phyloP scores from a whole-genome alignment of 257 asterid species.

The Solanum tacnaense region DNA sequence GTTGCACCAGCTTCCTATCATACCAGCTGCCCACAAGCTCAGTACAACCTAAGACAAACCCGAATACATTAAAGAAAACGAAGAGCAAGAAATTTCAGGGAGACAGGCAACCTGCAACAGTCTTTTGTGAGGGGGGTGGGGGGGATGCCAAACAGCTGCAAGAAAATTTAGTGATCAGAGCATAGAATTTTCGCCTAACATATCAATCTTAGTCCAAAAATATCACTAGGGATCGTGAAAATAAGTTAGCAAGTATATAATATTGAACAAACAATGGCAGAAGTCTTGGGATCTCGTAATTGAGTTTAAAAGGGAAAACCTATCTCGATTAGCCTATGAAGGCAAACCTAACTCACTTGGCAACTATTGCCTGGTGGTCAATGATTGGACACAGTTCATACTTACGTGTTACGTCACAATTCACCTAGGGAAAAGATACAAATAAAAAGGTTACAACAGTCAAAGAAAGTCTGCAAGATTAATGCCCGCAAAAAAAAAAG shows the following conservation, averaged over 20 bases:
- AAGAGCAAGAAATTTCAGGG: background rate
- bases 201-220: background rate
- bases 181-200: background rate
- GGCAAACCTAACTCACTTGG: background rate
- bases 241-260: background rate
- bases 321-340: background rate
- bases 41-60: constrained; percentile 37
- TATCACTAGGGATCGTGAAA: background rate
- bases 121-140: background rate
- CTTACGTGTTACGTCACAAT: background rate
- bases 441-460: background rate
- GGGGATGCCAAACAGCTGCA: background rate
- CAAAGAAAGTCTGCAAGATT: background rate
- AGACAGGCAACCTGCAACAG: background rate
- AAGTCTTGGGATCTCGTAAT: background rate
- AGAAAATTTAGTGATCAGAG: background rate
- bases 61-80: background rate
- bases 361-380: background rate
- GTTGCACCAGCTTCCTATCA: constrained; percentile 93
- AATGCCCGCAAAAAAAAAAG: background rate
- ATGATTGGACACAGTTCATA: background rate
- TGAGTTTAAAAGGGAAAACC: background rate
- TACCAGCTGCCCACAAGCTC: constrained; percentile 64
- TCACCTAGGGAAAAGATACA: background rate
- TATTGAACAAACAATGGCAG: background rate